Conservation (phyloP, 306 rosid genomes). For the Prinsepia uniflora region DNA sequence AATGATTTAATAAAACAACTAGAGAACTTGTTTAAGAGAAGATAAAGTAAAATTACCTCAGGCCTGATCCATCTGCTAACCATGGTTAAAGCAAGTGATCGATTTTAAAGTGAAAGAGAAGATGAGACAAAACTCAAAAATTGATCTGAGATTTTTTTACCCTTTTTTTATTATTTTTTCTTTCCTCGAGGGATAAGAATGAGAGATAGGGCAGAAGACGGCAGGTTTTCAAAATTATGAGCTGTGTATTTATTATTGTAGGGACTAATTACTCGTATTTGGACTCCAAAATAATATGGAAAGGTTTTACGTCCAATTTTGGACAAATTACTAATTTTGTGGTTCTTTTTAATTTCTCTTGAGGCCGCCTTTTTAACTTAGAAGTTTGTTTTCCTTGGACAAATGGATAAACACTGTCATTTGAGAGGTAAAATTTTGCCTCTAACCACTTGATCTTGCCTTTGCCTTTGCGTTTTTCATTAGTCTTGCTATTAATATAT, state of each 20-base stretch:
- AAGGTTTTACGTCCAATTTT: neutral
- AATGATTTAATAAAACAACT: neutral
- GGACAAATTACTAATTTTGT: neutral
- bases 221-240: neutral
- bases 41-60: slow-evolving; percentile 45
- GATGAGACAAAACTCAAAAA: slow-evolving; percentile 1
- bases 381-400: too few relatives aligned
- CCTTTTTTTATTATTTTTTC: neutral
- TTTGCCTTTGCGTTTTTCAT: too few relatives aligned
- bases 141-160: neutral
- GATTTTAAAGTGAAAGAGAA: neutral
- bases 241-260: neutral
- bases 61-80: slow-evolving; percentile 74
- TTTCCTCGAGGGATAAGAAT: neutral
- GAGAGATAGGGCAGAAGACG: neutral
- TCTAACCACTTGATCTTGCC: too few relatives aligned
- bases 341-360: neutral
- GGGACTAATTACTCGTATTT: neutral
- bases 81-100: slow-evolving; percentile 4
- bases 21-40: neutral
- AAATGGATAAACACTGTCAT: too few relatives aligned
- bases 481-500: too few relatives aligned
- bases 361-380: too few relatives aligned
- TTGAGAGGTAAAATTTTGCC: too few relatives aligned
- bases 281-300: slow-evolving; percentile 4